These are phyloP conservation scores for Salvia hispanica DNA, from an alignment of 257 asterid species.

Conservation along the genomic window DNA sequence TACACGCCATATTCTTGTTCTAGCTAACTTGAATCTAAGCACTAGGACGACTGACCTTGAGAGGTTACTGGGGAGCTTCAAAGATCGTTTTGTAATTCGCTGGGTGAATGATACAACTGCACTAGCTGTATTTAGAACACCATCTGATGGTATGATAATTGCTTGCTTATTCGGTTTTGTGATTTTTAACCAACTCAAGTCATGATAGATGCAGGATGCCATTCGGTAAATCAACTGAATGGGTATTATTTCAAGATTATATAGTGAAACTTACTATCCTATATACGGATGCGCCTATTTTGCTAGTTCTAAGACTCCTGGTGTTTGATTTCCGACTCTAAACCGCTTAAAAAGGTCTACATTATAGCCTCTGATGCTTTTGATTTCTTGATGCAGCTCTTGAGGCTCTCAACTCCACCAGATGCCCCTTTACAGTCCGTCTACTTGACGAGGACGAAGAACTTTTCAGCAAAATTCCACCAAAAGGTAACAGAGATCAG, in stretches of 20 bases:
- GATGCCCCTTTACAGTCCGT: constrained; percentile 56
- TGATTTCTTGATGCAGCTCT: constrained; percentile 60
- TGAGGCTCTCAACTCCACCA: constrained; percentile 64
- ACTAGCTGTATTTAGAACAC: constrained; percentile 86
- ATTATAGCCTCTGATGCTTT: neutral
- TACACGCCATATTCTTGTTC: constrained; percentile 77
- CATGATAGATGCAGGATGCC: neutral
- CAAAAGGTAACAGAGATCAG: constrained; percentile 51
- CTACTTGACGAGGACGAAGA: constrained; percentile 63
- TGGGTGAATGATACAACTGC: constrained; percentile 89
- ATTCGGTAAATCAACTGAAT: neutral
- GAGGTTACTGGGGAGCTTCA: constrained; percentile 65
- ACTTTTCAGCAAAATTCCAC: constrained; percentile 58
- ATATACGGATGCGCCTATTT: neutral
- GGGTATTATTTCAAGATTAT: neutral
- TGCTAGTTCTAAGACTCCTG: neutral
- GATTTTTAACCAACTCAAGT: constrained; percentile 9
- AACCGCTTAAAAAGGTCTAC: neutral
- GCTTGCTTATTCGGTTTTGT: constrained; percentile 5
- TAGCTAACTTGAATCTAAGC: constrained; percentile 68
- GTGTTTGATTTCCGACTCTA: neutral
- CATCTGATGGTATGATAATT: constrained; percentile 60
- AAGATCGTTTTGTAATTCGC: constrained; percentile 72
- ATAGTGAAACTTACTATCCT: too few species aligned
- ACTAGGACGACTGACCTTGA: constrained; percentile 75